These are phyloP conservation scores for Nepenthes alata DNA, from an alignment of 179 eudicot species.

Conservation along the genomic window DNA sequence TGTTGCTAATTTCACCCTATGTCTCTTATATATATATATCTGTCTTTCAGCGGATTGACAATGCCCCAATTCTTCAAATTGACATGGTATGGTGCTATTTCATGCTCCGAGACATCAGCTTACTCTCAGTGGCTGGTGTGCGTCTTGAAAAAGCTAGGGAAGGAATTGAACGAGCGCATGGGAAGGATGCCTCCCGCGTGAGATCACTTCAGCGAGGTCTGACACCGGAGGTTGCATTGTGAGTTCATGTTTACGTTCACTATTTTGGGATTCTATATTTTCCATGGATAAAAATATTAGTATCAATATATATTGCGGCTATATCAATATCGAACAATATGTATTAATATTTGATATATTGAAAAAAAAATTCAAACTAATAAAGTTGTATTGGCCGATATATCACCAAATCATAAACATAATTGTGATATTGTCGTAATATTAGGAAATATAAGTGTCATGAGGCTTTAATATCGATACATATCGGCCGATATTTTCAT, in stretches of 20 bases:
- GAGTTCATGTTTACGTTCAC: slow-evolving; percentile 12
- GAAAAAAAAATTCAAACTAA: too few species aligned
- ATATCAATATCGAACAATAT: too few species aligned
- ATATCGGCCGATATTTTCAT: too few species aligned
- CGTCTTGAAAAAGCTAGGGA: slow-evolving; percentile 75
- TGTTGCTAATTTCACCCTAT: neutral
- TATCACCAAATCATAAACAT: too few species aligned
- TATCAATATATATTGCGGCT: too few species aligned
- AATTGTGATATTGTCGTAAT: too few species aligned
- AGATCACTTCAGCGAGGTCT: slow-evolving; percentile 62
- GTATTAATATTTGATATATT: too few species aligned
- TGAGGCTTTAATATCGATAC: too few species aligned
- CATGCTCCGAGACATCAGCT: slow-evolving; percentile 80
- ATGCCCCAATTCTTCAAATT: slow-evolving; percentile 78
- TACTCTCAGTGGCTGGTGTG: slow-evolving; percentile 73
- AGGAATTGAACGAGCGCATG: slow-evolving; percentile 78
- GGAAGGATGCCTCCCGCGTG: slow-evolving; percentile 72
- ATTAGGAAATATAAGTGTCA: too few species aligned
- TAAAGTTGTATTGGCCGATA: too few species aligned
- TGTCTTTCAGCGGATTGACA: slow-evolving; percentile 51
- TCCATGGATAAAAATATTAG: too few species aligned
- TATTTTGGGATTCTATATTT: neutral
- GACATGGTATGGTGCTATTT: slow-evolving; percentile 98
- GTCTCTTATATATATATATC: neutral
- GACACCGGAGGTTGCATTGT: slow-evolving; percentile 77